Percentiles rank a stretch among this genome's conserved stretches.
phyloP scores from a whole-genome alignment of 495 filamentous ascomycete genomes.

The Hypoxylon crocopeplum region DNA sequence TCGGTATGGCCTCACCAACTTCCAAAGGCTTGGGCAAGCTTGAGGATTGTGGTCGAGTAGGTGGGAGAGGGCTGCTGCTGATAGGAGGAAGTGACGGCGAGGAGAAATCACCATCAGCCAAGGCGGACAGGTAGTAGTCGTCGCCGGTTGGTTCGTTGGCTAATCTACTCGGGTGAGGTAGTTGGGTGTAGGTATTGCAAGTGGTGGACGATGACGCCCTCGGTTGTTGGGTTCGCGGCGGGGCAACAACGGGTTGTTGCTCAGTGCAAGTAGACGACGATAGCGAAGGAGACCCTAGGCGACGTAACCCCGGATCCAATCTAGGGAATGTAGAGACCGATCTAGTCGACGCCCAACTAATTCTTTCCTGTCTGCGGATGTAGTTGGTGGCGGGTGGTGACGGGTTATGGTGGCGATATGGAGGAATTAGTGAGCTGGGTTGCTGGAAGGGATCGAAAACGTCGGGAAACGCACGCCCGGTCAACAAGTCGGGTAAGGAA shows the following conservation, averaged over 20 bases:
- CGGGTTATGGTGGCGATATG: neutral
- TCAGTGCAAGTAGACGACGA: neutral
- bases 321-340: neutral
- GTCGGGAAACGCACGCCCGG: neutral
- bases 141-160: slow-evolving; percentile 29
- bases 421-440: neutral
- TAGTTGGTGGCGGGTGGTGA: neutral
- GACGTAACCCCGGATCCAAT: neutral
- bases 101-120: slow-evolving; percentile 44
- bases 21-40: slow-evolving; percentile 24
- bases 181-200: slow-evolving; percentile 2
- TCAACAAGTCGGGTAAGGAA: slow-evolving; percentile 10
- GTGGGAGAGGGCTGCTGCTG: slow-evolving; percentile 27
- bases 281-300: neutral
- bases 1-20: slow-evolving; percentile 28
- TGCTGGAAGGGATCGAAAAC: neutral
- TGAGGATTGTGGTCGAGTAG: slow-evolving; percentile 22
- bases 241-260: neutral
- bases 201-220: slow-evolving; percentile 2
- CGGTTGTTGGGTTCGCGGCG: slow-evolving; percentile 7
- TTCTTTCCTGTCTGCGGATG: neutral
- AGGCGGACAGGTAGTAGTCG: slow-evolving; percentile 37
- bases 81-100: slow-evolving; percentile 45
- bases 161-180: slow-evolving; percentile 13
- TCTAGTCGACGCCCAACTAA: neutral